These are phyloP conservation scores for Colletotrichum caudatum DNA, from an alignment of 2,329 filamentous ascomycete species.

Conservation along the genomic window DNA sequence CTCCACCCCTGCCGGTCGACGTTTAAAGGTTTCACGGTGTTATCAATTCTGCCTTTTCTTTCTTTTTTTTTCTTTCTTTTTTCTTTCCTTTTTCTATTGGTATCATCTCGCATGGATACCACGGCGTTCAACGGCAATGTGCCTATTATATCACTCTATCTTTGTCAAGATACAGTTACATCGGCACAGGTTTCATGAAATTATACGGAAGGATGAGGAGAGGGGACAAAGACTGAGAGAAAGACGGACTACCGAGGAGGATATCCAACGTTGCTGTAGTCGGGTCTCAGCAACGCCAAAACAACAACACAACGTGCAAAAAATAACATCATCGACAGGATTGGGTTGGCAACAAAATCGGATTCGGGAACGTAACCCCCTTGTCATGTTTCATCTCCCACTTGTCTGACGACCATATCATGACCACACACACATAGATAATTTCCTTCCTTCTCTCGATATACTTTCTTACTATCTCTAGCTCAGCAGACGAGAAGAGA, in stretches of 20 bases:
- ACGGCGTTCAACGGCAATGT: constrained; percentile 24
- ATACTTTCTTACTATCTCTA: not conserved
- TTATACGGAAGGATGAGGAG: not conserved
- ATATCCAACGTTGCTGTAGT: constrained; percentile 15
- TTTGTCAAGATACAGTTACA: not conserved
- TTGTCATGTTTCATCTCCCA: not conserved
- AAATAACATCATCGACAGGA: constrained; percentile 11
- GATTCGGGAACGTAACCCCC: not conserved
- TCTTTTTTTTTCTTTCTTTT: not conserved
- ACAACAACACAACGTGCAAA: not conserved
- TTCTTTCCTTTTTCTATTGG: not conserved
- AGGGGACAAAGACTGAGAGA: not conserved
- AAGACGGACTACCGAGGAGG: not conserved
- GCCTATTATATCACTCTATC: not conserved
- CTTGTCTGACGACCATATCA: constrained; percentile 33
- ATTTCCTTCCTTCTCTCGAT: not conserved
- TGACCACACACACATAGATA: constrained; percentile 34
- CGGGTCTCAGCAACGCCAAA: constrained; percentile 30
- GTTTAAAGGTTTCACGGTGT: not conserved
- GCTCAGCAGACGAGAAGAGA: not conserved
- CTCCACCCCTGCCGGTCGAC: not conserved
- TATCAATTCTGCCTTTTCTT: not conserved
- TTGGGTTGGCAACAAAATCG: constrained; percentile 23
- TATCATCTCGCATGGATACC: not conserved
- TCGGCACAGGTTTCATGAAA: no score